Conservation (phyloP, 2,329 filamentous ascomycete genomes). For the Sporothrix humicola region DNA sequence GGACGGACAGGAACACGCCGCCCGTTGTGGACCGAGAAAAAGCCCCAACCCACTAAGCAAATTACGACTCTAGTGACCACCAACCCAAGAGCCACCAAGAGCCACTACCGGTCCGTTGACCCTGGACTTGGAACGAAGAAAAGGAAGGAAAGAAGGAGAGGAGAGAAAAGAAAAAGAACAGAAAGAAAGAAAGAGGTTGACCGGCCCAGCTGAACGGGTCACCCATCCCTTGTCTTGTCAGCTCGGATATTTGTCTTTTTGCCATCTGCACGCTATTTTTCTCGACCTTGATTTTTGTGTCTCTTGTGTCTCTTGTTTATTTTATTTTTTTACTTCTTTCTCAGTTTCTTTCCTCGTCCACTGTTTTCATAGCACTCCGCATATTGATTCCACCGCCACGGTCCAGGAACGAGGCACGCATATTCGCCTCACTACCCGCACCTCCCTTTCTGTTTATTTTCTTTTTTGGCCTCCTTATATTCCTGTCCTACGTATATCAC, state of each 20-base stretch:
- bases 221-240: conserved; percentile 3
- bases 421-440: not conserved
- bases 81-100: too few species aligned
- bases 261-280: not conserved
- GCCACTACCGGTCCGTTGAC: not conserved
- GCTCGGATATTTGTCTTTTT: not conserved
- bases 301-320: not conserved
- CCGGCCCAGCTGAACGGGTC: conserved; percentile 26
- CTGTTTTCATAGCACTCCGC: not conserved
- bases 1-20: not conserved
- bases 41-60: too few species aligned
- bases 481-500: not conserved
- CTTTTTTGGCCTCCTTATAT: too few species aligned
- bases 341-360: too few species aligned
- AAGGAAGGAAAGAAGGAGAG: not conserved
- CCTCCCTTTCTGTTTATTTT: not conserved
- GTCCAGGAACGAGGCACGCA: conserved; percentile 8
- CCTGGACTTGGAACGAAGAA: not conserved
- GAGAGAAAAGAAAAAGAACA: not conserved
- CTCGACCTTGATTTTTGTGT: not conserved
- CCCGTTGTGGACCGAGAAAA: not conserved
- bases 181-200: conserved; percentile 8
- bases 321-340: not conserved
- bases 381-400: not conserved
- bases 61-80: too few species aligned